Evolutionary conservation across 2,329 filamentous ascomycete genomes (phyloP).

Genomic region (Aspergillus aculeatus): DNA sequence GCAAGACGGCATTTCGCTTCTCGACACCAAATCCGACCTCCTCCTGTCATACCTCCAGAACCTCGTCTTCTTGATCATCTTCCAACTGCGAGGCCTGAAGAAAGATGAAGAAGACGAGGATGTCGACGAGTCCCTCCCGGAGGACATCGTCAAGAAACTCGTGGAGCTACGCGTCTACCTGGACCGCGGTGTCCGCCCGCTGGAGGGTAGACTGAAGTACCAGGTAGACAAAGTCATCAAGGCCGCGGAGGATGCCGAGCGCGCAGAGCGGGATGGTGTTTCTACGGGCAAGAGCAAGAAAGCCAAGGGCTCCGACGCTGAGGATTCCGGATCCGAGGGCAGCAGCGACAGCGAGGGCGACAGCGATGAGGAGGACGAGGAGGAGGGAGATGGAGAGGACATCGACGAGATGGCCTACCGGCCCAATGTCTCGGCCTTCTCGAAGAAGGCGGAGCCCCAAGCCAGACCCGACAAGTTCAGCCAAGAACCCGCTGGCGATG

Average conservation of each 20-base stretch:
- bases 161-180: conserved; percentile 88
- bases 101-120: conserved; percentile 32
- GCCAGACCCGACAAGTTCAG: conserved; percentile 22
- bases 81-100: conserved; percentile 67
- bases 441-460: conserved; percentile 42
- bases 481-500: conserved; percentile 49
- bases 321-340: conserved; percentile 25
- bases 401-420: conserved; percentile 63
- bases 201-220: conserved; percentile 89
- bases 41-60: conserved; percentile 95
- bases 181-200: conserved; percentile 84
- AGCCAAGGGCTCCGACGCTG: conserved; percentile 28
- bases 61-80: conserved; percentile 79
- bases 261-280: conserved; percentile 27
- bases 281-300: conserved; percentile 30
- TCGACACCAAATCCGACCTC: conserved; percentile 96
- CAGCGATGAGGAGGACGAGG: conserved; percentile 31
- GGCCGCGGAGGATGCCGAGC: conserved; percentile 63
- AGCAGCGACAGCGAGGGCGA: conserved; percentile 28
- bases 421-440: conserved; percentile 56
- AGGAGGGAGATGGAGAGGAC: conserved; percentile 41
- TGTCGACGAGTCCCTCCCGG: conserved; percentile 50
- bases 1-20: conserved; percentile 83
- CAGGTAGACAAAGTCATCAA: conserved; percentile 94
- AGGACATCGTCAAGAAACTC: conserved; percentile 79